Percentiles rank a stretch among this genome's conserved stretches.
Evolutionary conservation across 192 early-diverging fungal species (phyloP).

Genomic region (Mortierella hygrophila): DNA sequence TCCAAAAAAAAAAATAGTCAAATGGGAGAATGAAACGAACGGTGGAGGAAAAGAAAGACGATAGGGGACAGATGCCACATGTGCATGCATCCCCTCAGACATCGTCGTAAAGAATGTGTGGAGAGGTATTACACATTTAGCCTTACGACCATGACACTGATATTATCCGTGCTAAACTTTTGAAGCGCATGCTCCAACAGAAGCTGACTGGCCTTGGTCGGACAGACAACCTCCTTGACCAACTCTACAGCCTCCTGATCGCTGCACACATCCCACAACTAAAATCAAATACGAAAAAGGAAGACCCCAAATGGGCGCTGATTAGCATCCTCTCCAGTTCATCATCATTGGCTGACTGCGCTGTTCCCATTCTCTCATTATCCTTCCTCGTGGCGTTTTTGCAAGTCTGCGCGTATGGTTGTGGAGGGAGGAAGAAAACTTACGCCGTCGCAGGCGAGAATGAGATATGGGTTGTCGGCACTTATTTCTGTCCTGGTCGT

Average conservation of each 20-base stretch:
- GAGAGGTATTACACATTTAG: constrained; percentile 37
- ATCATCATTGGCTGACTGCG: background rate
- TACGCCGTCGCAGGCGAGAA: constrained; percentile 98
- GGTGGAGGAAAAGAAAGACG: background rate
- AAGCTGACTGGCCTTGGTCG: constrained; percentile 81
- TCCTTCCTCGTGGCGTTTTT: background rate
- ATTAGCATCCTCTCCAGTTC: background rate
- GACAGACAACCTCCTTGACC: constrained; percentile 79
- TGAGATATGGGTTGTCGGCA: constrained; percentile 82
- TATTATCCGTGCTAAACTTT: constrained; percentile 96
- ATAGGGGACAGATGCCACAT: background rate
- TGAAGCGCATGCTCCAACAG: constrained; percentile 89
- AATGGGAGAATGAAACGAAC: no score
- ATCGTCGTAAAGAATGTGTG: background rate
- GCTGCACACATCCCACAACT: constrained; percentile 95
- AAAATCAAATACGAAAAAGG: background rate
- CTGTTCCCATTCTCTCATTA: background rate
- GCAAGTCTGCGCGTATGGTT: background rate
- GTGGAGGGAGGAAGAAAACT: constrained; percentile 24
- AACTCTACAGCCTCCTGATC: constrained; percentile 95
- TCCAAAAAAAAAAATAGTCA: no score
- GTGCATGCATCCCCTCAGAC: background rate
- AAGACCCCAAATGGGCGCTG: background rate
- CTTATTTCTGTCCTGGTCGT: constrained; percentile 91
- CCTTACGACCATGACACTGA: constrained; percentile 89